These are phyloP conservation scores for Wallacemonas collosoma DNA, from an alignment of 208 protist species.

Conservation along the genomic window DNA sequence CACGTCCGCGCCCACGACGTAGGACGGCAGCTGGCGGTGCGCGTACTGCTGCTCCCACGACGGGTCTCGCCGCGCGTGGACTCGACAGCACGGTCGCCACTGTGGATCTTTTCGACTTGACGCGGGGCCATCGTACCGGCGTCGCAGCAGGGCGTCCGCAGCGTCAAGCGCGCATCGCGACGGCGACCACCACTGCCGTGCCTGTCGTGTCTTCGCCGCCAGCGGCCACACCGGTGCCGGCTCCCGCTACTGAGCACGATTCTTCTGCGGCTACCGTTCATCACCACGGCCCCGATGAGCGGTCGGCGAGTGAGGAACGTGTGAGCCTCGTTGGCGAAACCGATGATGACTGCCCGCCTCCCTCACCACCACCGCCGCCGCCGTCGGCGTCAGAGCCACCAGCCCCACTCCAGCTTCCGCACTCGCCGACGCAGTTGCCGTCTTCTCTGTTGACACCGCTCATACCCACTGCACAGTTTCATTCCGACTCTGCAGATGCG, in stretches of 20 bases:
- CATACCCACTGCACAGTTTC: constrained; percentile 7
- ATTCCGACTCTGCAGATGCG: not conserved
- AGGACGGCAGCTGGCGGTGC: not conserved
- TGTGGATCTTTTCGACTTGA: not conserved
- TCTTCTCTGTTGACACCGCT: not conserved
- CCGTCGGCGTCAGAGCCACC: not conserved
- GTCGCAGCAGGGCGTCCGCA: not conserved
- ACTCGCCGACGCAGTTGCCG: not conserved
- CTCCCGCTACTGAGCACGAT: no score
- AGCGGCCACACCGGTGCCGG: no score
- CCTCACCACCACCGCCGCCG: not conserved
- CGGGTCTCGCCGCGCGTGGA: not conserved
- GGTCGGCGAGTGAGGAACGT: no score
- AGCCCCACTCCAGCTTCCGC: not conserved
- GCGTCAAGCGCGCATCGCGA: not conserved
- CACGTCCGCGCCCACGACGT: not conserved
- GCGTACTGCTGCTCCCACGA: not conserved
- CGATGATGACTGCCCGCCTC: no score
- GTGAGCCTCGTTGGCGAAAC: no score
- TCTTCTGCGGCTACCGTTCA: no score
- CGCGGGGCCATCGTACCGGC: not conserved
- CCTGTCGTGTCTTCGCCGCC: no score
- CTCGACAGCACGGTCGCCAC: not conserved
- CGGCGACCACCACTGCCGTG: not conserved
- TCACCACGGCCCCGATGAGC: no score